Evolutionary conservation across 228 moss, liverwort and hornwort species (phyloP), one percentile per base, ranked within the genome.

Genomic region (Sphagnum magellanicum): DNA sequence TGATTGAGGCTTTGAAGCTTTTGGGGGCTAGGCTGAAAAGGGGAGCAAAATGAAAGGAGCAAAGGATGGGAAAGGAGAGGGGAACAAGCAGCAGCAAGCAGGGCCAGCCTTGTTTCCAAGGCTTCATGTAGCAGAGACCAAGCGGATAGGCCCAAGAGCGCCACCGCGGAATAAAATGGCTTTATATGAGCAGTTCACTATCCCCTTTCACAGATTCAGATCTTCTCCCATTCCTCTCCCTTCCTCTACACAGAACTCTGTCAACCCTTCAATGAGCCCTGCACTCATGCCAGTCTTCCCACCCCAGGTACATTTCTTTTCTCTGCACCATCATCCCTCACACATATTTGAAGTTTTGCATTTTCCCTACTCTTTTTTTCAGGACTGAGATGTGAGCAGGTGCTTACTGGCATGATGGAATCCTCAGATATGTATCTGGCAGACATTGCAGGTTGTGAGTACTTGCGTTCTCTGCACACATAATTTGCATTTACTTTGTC

Each of bases 161-260:
- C 94, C 98, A 16, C 98, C 98, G 3, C 81, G 98, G 68, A 98
- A 98, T 70, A 98, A 93, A 80, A 98, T 98, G 98, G 94, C 98
- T 13, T 79, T 98, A 0, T 94, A 87, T 14, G 98, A 98, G 78
- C 93, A 98, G 83, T 84, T 98, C 17, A 90, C 94, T 50, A 81
- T 91, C 67, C 94, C 94, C 8, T 92, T 94, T 13, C 79, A 90
- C 79, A 85, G 84, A 66, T 83, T 70, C 8, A 85, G 74, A 52
- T 65, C 77, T 15, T 68, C 81, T 77, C 74, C 83, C 12, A 50
- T 75, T 74, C 76, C 87, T 8, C 77, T 87, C 32, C 85, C 82
- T 8, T 79, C 80, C 17, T 74, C 84, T 60, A 76, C 77, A 59
- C 74, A 79, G 59, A 10, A 13, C 52, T 79, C 74, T 14, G 16